Conservation (phyloP, 208 protist genomes). For the Wallacemonas rigidus region DNA sequence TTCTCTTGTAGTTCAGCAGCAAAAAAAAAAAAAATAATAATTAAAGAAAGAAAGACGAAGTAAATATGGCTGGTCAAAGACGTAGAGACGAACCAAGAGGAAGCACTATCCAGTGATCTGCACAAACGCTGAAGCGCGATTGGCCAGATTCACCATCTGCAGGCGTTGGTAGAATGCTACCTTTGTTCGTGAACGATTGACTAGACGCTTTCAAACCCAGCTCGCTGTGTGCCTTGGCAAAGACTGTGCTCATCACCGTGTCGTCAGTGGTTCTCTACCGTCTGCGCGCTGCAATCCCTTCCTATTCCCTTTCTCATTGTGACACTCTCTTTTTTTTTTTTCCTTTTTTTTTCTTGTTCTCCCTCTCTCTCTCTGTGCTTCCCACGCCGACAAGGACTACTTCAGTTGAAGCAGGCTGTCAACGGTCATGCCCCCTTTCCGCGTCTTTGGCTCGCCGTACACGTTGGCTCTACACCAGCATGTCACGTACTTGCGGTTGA, state of each 20-base stretch:
- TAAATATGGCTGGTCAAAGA: background rate
- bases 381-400: too few species aligned
- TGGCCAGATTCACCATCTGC: too few species aligned
- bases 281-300: background rate
- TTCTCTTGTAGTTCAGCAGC: slow-evolving; percentile 44
- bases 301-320: background rate
- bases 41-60: slow-evolving; percentile 2
- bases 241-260: too few species aligned
- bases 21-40: background rate
- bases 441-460: slow-evolving; percentile 84
- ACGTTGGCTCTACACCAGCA: slow-evolving; percentile 73
- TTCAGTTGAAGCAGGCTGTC: too few species aligned
- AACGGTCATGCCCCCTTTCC: slow-evolving; percentile 34
- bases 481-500: slow-evolving; percentile 82
- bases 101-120: too few species aligned
- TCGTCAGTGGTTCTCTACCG: background rate
- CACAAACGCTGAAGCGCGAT: too few species aligned
- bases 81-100: too few species aligned
- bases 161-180: too few species aligned
- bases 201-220: too few species aligned
- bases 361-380: background rate
- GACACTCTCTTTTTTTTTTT: background rate
- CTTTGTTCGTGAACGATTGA: too few species aligned
- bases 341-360: slow-evolving; percentile 1
- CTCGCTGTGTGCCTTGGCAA: too few species aligned